Evolutionary conservation across 176 grass and related monocot species (phyloP).

Genomic region (Saccharum officinarum): DNA sequence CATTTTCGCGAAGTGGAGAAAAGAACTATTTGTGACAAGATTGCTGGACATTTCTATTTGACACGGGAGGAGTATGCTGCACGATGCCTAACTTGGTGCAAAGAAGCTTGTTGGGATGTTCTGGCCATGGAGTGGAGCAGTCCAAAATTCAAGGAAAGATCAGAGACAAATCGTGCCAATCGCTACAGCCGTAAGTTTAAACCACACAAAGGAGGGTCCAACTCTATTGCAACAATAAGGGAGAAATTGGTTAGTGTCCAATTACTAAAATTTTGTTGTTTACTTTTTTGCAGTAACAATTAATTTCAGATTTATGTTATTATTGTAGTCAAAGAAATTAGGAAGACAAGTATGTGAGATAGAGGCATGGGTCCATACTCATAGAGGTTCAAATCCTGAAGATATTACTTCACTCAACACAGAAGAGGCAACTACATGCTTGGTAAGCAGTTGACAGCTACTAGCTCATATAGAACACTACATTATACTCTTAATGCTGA

Average conservation of each 20-base stretch:
- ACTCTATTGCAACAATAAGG: background rate
- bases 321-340: too few relatives aligned
- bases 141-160: background rate
- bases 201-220: background rate
- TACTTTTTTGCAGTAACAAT: too few relatives aligned
- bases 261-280: too few relatives aligned
- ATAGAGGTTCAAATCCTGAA: background rate
- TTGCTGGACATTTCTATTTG: background rate
- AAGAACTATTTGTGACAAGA: background rate
- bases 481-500: too few relatives aligned
- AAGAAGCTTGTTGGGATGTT: background rate
- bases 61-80: background rate
- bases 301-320: too few relatives aligned
- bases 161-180: background rate
- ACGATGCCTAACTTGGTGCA: background rate
- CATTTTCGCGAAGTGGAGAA: background rate
- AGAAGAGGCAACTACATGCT: background rate
- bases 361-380: conserved; percentile 8
- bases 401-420: background rate
- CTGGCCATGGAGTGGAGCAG: background rate
- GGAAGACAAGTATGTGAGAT: background rate
- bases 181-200: background rate
- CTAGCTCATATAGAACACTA: too few relatives aligned
- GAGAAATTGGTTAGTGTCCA: too few relatives aligned
- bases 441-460: background rate